A percentile compares a stretch with the other conserved stretches of the same genome.
Conservation (phyloP, 495 filamentous ascomycete genomes). For the Cairneyella variabilis region DNA sequence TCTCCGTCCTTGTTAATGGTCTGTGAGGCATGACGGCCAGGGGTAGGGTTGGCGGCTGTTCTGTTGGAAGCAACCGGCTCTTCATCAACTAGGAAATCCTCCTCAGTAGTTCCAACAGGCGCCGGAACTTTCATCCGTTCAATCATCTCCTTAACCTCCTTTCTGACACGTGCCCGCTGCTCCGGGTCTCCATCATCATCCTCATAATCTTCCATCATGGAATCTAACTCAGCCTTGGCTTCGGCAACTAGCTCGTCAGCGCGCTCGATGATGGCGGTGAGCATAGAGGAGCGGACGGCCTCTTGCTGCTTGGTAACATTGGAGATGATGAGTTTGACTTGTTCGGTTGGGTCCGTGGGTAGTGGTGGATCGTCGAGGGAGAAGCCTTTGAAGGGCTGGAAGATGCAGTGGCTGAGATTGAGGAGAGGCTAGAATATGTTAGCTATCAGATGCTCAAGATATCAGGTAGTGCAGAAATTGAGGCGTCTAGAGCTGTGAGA, state of each 20-base stretch:
- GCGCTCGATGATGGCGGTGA: slow-evolving; percentile 37
- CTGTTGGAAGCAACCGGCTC: not conserved
- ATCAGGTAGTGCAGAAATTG: not conserved
- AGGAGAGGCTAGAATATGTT: slow-evolving; percentile 1
- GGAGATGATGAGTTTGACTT: slow-evolving; percentile 32
- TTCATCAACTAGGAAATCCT: not conserved
- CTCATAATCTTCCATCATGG: not conserved
- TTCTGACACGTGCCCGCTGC: not conserved
- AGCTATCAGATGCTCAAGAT: not conserved
- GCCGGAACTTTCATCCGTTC: not conserved
- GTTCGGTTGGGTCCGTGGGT: slow-evolving; percentile 28
- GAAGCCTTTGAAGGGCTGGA: slow-evolving; percentile 37
- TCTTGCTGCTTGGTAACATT: slow-evolving; percentile 39
- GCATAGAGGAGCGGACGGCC: slow-evolving; percentile 37
- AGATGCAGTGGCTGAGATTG: slow-evolving; percentile 37
- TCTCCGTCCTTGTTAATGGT: too few species aligned
- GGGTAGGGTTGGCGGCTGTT: not conserved
- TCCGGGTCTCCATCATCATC: not conserved
- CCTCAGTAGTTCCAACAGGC: not conserved
- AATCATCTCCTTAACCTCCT: slow-evolving; percentile 9
- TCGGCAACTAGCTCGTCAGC: slow-evolving; percentile 18
- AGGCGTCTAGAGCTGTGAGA: not conserved
- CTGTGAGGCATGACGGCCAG: too few species aligned
- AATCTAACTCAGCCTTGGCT: slow-evolving; percentile 12
- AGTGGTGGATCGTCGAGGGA: not conserved